Base-by-base conservation (phyloP, 1,139 yeast genomes). In the Magnusiomyces sp. region DNA sequence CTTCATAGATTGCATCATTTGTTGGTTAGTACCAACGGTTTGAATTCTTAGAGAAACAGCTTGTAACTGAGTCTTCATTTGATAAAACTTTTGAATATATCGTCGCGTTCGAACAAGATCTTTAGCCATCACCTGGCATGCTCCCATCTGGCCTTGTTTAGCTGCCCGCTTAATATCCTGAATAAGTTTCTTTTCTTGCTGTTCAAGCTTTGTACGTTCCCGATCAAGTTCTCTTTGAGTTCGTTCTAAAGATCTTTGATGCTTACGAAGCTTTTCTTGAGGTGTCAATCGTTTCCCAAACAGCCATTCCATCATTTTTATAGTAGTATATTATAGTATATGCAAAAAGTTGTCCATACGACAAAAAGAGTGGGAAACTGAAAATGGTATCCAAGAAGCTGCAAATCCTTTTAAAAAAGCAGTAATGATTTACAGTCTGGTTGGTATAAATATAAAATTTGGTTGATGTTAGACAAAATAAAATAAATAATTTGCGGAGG, bases 281-380 rank as follows among this genome's bases (percentile, higher is more conserved):
- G 98, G 97, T 45, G 98, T 89, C 58, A 86, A 71, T 64, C 83
- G 79, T 74, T 89, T 87, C 14, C 98, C 98, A 69, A 92, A 92
- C 2, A 41, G 34, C 44, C 29, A 29, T 29, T 37, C 34, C 17
- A 41, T 29, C 44, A 41, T 41, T n/a, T n/a, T n/a, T n/a, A n/a
- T n/a, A n/a, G n/a, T n/a, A n/a, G n/a, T n/a, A n/a, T n/a, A n/a
- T n/a, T n/a, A n/a, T n/a, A n/a, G n/a, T n/a, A n/a, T n/a, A n/a
- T n/a, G n/a, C n/a, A n/a, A n/a, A n/a, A n/a, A n/a, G n/a, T n/a
- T n/a, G n/a, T n/a, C n/a, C n/a, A n/a, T n/a, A n/a, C n/a, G n/a
- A n/a, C n/a, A n/a, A n/a, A n/a, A n/a, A n/a, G n/a, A n/a, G n/a
- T n/a, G n/a, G n/a, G n/a, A n/a, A n/a, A n/a, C n/a, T n/a, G n/a